Conservation (phyloP, 805 yeast species). For the Starmera caribaea region DNA sequence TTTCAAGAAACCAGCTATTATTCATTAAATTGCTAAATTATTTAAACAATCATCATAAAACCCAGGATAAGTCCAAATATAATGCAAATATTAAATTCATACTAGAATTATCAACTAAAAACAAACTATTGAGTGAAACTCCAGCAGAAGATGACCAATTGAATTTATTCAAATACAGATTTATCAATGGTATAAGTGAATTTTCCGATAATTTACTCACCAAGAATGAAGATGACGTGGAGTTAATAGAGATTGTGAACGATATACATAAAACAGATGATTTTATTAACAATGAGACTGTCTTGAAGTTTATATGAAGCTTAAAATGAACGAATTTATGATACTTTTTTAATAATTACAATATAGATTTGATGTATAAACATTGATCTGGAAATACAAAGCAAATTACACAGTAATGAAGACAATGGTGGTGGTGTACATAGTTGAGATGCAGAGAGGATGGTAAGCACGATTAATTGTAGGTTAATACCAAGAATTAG, state of each 20-base stretch:
- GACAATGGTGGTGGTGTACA: too few relatives aligned
- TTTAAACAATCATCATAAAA: conserved; percentile 3
- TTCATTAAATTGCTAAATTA: conserved; percentile 1
- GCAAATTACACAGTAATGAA: too few relatives aligned
- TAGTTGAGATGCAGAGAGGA: too few relatives aligned
- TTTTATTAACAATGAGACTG: not conserved
- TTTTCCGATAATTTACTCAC: conserved; percentile 2
- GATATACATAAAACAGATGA: conserved; percentile 3
- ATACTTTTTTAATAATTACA: not conserved
- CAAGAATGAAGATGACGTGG: not conserved
- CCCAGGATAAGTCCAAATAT: conserved; percentile 2
- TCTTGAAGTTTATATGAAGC: not conserved
- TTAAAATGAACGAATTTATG: too few relatives aligned
- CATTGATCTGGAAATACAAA: too few relatives aligned
- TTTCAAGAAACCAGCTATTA: not conserved
- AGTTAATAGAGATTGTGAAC: not conserved
- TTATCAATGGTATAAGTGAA: conserved; percentile 5
- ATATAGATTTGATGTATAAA: too few relatives aligned
- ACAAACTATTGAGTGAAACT: conserved; percentile 2
- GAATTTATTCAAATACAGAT: conserved; percentile 9
- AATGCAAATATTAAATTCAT: conserved; percentile 2
- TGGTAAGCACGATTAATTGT: too few relatives aligned
- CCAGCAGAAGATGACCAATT: conserved; percentile 2
- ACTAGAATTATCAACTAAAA: conserved; percentile 4
- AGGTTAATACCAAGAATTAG: too few relatives aligned